These are phyloP conservation scores for Aspergillus affinis DNA, from an alignment of 495 filamentous ascomycete species.

Conservation along the genomic window DNA sequence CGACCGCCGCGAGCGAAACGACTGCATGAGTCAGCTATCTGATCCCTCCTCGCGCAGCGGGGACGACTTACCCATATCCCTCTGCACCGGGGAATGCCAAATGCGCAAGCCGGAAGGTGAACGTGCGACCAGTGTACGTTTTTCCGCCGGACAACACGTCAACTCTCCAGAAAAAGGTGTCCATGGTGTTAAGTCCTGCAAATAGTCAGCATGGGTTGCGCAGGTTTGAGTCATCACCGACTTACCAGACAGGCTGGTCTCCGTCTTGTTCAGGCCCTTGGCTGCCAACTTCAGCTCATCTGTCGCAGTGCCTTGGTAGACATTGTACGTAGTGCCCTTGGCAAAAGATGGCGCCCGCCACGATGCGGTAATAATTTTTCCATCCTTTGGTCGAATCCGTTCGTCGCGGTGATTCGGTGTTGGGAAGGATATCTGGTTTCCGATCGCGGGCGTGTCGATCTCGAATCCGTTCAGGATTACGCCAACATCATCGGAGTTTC, in stretches of 20 bases:
- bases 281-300: background rate
- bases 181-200: conserved; percentile 9
- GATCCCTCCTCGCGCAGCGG: background rate
- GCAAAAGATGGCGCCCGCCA: conserved; percentile 8
- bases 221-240: background rate
- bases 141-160: conserved; percentile 7
- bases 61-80: conserved; percentile 11
- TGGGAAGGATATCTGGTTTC: conserved; percentile 9
- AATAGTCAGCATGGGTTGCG: background rate
- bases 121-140: conserved; percentile 7
- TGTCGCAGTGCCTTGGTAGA: conserved; percentile 4
- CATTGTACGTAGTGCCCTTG: conserved; percentile 7
- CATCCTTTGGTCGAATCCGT: conserved; percentile 2
- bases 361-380: background rate
- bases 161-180: conserved; percentile 15
- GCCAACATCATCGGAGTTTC: background rate
- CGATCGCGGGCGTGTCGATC: conserved; percentile 9
- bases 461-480: conserved; percentile 11
- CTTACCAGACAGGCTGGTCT: conserved; percentile 1
- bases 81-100: conserved; percentile 16
- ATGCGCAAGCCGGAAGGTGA: conserved; percentile 11
- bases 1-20: conserved; percentile 15
- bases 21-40: background rate
- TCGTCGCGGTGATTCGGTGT: conserved; percentile 9
- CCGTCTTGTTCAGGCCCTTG: conserved; percentile 1